A percentile compares a stretch with the other conserved stretches of the same genome.
These are phyloP conservation scores for Stagonosporopsis rhizophila DNA, from an alignment of 2,329 filamentous ascomycete species.

Conservation along the genomic window DNA sequence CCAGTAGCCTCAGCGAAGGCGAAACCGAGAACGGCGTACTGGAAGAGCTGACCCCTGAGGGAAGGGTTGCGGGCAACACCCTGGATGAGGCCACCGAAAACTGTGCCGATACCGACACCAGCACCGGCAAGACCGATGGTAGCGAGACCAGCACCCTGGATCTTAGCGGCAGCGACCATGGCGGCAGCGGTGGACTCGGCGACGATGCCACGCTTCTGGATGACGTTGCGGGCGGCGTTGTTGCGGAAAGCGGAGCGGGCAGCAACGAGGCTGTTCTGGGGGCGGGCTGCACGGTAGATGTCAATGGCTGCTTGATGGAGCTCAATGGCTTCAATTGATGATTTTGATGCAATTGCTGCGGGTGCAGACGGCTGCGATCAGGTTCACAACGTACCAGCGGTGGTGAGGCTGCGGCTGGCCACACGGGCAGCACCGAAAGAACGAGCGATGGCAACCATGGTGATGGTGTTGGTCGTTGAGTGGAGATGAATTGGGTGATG, in stretches of 20 bases:
- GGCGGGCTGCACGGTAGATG: conserved; percentile 41
- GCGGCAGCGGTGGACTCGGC: conserved; percentile 52
- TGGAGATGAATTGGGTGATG: conserved; percentile 48
- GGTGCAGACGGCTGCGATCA: conserved; percentile 37
- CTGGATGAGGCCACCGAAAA: conserved; percentile 89
- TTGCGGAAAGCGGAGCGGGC: conserved; percentile 51
- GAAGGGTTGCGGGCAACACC: conserved; percentile 93
- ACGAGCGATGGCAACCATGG: conserved; percentile 51
- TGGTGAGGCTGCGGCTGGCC: conserved; percentile 50
- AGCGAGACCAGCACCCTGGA: conserved; percentile 61
- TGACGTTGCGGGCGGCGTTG: conserved; percentile 50
- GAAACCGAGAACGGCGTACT: conserved; percentile 94
- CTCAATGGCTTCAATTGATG: conserved; percentile 35
- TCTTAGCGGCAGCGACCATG: conserved; percentile 53
- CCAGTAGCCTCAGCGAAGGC: conserved; percentile 92
- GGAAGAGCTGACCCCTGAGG: conserved; percentile 94
- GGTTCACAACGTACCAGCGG: conserved; percentile 43
- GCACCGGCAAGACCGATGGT: conserved; percentile 92
- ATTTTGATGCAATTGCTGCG: conserved; percentile 38
- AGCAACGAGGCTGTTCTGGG: conserved; percentile 50
- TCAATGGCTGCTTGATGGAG: conserved; percentile 45
- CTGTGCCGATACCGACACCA: conserved; percentile 94
- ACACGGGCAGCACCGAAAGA: conserved; percentile 51
- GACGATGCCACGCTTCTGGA: conserved; percentile 52
- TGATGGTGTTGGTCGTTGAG: conserved; percentile 48